phyloP scores from a whole-genome alignment of 345 rosid species.

The Moringa oleifera region DNA sequence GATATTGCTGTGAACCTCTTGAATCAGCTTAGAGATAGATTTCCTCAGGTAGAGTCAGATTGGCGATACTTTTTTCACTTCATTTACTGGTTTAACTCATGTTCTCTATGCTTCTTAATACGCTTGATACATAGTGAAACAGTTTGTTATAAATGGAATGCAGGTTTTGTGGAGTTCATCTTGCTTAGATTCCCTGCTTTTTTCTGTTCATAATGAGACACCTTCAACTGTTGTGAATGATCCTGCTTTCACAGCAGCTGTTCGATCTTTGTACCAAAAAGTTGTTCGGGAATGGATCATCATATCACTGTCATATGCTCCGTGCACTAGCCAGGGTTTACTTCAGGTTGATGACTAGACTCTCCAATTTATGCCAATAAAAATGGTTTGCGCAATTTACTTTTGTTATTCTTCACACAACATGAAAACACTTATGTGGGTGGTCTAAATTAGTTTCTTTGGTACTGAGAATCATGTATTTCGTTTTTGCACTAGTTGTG shows the following conservation, averaged over 20 bases:
- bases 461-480: not conserved
- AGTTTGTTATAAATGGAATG: constrained; percentile 6
- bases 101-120: constrained; percentile 4
- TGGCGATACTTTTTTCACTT: constrained; percentile 2
- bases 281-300: constrained; percentile 88
- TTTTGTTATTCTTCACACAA: not conserved
- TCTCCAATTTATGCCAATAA: not conserved
- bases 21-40: constrained; percentile 89
- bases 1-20: constrained; percentile 81
- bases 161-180: constrained; percentile 98
- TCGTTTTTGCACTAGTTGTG: not conserved
- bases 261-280: constrained; percentile 84
- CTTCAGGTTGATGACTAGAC: constrained; percentile 62
- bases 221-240: constrained; percentile 71
- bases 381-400: not conserved
- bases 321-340: constrained; percentile 98
- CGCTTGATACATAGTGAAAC: not conserved
- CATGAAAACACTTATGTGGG: constrained; percentile 4
- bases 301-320: constrained; percentile 88
- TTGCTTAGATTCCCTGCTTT: constrained; percentile 78
- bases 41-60: constrained; percentile 72
- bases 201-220: constrained; percentile 67
- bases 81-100: not conserved
- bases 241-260: constrained; percentile 78
- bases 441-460: not conserved